Evolutionary conservation across 768 basidiomycete genomes (phyloP), one percentile per base, ranked within the genome.

Genomic region (Psilocybe subaeruginosa): DNA sequence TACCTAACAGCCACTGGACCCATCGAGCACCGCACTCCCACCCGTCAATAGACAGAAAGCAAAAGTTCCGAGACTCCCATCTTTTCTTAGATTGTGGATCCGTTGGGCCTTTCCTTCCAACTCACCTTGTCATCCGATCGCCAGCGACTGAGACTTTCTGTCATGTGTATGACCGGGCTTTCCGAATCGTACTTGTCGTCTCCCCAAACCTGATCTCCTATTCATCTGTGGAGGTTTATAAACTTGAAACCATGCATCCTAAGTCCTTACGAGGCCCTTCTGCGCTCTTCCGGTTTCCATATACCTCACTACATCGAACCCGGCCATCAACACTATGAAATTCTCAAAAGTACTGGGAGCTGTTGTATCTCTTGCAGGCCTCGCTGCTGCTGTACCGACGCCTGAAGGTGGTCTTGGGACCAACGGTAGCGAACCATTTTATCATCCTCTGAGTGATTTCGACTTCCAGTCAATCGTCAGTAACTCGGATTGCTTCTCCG

Each of bases 391-490:
- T 23, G 54, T 49, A 2, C 58, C 58, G n/a, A 63, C 59, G 11
- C 69, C 69, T 7, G 14, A 61, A 9, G 70, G 69, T 35, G 69
- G 70, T 11, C 33, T 72, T 11, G 65, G 66, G 12, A 64, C 64
- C 17, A 70, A 69, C 52, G 49, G 52, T 2, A 65, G 66, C 29
- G 49, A 62, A 37, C 71, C 71, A 4, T 39, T 61, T 8, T 72
- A 70, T 46, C 55, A 66, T 16, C 67, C 68, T 4, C 54, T 71
- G 49, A 69, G 68, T 48, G 67, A 72, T 51, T 72, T 70, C 45
- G 69, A 70, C 52, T 70, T 68, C 60, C 69, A 72, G 35, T 68
- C 71, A 29, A 58, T 70, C 16, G 71, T 70, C 31, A 33, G 69
- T 62, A 4, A 14, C 9, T 19, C 7, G 6, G 1, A 29, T n/a